A percentile compares a stretch with the other conserved stretches of the same genome.
Conservation (phyloP, 768 basidiomycete genomes). For the Candolleomyces aberdarensis region DNA sequence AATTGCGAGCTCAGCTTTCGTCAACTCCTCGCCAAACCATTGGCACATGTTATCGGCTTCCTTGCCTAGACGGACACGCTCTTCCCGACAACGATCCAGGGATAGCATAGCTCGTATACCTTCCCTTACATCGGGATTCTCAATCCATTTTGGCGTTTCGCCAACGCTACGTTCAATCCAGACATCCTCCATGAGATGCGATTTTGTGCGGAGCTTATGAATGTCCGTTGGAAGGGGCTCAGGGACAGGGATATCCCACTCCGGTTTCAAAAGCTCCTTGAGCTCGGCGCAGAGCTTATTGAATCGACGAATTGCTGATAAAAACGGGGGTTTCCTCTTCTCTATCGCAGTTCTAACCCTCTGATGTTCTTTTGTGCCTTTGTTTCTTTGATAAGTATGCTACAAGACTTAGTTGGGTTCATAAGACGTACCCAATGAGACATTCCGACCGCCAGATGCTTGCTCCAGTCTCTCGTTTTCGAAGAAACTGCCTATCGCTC, state of each 20-base stretch:
- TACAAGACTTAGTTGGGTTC: too few relatives aligned
- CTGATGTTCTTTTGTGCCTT: conserved; percentile 19
- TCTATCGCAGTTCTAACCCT: conserved; percentile 26
- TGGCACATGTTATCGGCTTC: too few relatives aligned
- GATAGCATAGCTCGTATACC: background rate
- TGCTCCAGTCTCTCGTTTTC: conserved; percentile 34
- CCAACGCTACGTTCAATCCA: conserved; percentile 17
- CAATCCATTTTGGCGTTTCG: background rate
- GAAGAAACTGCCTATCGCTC: conserved; percentile 31
- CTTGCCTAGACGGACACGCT: too few relatives aligned
- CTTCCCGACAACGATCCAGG: background rate
- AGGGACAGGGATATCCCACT: conserved; percentile 25
- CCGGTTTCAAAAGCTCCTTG: conserved; percentile 12
- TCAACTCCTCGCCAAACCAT: background rate
- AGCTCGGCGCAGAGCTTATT: conserved; percentile 20
- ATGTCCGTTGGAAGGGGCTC: conserved; percentile 32
- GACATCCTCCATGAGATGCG: conserved; percentile 34
- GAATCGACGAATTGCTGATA: conserved; percentile 21
- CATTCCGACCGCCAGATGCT: conserved; percentile 25
- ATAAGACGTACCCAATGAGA: conserved; percentile 27
- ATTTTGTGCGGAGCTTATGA: conserved; percentile 15
- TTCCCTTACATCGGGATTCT: background rate
- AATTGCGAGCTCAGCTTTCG: background rate
- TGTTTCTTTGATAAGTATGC: conserved; percentile 10
- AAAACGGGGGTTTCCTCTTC: conserved; percentile 25